Evolutionary conservation across 768 basidiomycete genomes (phyloP).

Genomic region (Boletus pseudopeckii): DNA sequence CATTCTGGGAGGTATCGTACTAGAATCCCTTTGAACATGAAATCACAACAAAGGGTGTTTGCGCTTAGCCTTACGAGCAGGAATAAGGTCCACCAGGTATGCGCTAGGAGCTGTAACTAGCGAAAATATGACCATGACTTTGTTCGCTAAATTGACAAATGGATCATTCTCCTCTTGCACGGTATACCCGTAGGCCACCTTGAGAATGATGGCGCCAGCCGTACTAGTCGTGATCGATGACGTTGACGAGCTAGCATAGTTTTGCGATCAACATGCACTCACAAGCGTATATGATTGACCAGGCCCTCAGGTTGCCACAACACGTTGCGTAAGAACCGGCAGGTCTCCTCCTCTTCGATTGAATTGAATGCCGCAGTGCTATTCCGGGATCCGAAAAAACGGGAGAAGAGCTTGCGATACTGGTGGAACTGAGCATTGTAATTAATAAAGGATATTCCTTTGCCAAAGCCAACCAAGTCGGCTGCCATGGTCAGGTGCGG

Average conservation of each 20-base stretch:
- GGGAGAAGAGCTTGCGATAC: constrained; percentile 14
- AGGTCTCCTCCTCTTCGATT: constrained; percentile 20
- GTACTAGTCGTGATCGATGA: no score
- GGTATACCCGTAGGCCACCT: constrained; percentile 40
- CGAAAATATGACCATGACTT: constrained; percentile 19
- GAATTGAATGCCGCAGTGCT: constrained; percentile 7
- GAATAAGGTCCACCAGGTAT: constrained; percentile 22
- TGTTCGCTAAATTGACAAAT: constrained; percentile 31
- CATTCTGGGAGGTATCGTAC: constrained; percentile 32
- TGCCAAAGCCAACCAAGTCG: constrained; percentile 20
- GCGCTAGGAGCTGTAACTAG: constrained; percentile 1
- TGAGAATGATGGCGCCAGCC: constrained; percentile 30
- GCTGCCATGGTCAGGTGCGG: constrained; percentile 15
- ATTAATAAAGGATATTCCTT: constrained; percentile 6
- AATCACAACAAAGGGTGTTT: no score
- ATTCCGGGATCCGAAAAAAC: constrained; percentile 9
- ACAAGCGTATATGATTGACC: constrained; percentile 20
- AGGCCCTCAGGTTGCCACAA: constrained; percentile 15
- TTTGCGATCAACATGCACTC: not conserved
- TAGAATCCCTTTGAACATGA: constrained; percentile 5
- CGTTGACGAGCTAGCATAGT: not conserved
- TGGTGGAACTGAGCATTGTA: constrained; percentile 9
- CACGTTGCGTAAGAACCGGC: constrained; percentile 17
- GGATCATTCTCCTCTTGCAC: constrained; percentile 35
- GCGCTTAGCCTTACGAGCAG: constrained; percentile 8